Evolutionary conservation across 495 filamentous ascomycete genomes (phyloP).

Genomic region (Penicillium soppii): DNA sequence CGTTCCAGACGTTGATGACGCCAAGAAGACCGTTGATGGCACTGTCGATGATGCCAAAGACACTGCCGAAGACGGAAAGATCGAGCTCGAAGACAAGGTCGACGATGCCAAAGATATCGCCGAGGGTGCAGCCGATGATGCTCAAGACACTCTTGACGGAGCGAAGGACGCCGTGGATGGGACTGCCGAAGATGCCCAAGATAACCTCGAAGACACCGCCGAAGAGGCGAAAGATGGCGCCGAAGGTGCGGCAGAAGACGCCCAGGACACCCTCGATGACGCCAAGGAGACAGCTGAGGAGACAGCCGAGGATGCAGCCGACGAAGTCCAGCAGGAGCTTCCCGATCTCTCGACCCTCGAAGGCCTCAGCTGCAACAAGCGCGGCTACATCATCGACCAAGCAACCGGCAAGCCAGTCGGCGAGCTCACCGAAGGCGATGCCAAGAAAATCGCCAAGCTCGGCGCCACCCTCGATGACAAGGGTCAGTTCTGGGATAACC

Average conservation of each 20-base stretch:
- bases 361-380: conserved; percentile 61
- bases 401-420: conserved; percentile 54
- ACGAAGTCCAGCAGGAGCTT: conserved; percentile 37
- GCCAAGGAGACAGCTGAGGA: conserved; percentile 31
- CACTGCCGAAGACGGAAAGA: conserved; percentile 14
- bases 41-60: conserved; percentile 13
- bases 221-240: conserved; percentile 20
- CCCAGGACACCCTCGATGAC: conserved; percentile 1
- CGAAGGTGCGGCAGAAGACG: conserved; percentile 25
- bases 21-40: conserved; percentile 24
- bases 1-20: conserved; percentile 26
- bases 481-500: conserved; percentile 62
- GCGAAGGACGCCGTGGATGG: conserved; percentile 27
- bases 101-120: conserved; percentile 23
- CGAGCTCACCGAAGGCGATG: conserved; percentile 58
- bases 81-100: conserved; percentile 27
- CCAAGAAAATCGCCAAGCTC: conserved; percentile 55
- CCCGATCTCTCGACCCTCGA: conserved; percentile 61
- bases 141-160: conserved; percentile 24
- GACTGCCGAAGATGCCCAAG: conserved; percentile 18
- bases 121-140: conserved; percentile 24
- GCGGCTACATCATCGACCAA: conserved; percentile 55
- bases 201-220: conserved; percentile 27
- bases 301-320: conserved; percentile 28
- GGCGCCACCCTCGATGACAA: conserved; percentile 58